These are phyloP conservation scores for Gossypium bickii DNA, from an alignment of 345 rosid species.

Conservation along the genomic window DNA sequence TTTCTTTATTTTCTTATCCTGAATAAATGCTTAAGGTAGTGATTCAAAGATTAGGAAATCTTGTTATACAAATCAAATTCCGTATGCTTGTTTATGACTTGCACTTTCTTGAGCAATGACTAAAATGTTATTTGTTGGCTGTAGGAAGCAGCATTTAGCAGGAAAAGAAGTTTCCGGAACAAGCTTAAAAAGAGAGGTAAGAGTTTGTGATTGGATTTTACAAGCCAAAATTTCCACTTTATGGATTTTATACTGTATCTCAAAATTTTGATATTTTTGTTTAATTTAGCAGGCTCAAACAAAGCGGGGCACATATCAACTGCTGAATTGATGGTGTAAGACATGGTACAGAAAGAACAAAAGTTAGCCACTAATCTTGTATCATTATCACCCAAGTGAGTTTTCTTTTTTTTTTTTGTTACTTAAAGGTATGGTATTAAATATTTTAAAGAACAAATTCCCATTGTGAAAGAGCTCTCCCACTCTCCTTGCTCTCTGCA, in stretches of 20 bases:
- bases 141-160: conserved; percentile 70
- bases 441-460: background rate
- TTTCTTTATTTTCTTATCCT: background rate
- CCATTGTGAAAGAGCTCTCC: background rate
- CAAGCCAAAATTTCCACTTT: background rate
- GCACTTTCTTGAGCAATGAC: conserved; percentile 2
- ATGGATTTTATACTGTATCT: background rate
- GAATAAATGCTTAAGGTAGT: background rate
- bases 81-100: background rate
- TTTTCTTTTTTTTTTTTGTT: background rate
- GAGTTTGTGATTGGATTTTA: background rate
- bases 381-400: background rate
- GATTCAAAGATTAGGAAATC: background rate
- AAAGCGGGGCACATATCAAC: conserved; percentile 12
- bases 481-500: background rate
- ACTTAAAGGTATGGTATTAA: background rate
- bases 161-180: conserved; percentile 74
- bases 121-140: conserved; percentile 16
- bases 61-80: background rate
- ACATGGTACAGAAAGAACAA: conserved; percentile 17
- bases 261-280: background rate
- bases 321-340: conserved; percentile 19
- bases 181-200: conserved; percentile 67
- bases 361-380: background rate
- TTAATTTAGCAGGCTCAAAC: conserved; percentile 26